Evolutionary conservation across 495 filamentous ascomycete genomes (phyloP), one percentile per base, ranked within the genome.

Genomic region (Thermothielavioides terrestris): DNA sequence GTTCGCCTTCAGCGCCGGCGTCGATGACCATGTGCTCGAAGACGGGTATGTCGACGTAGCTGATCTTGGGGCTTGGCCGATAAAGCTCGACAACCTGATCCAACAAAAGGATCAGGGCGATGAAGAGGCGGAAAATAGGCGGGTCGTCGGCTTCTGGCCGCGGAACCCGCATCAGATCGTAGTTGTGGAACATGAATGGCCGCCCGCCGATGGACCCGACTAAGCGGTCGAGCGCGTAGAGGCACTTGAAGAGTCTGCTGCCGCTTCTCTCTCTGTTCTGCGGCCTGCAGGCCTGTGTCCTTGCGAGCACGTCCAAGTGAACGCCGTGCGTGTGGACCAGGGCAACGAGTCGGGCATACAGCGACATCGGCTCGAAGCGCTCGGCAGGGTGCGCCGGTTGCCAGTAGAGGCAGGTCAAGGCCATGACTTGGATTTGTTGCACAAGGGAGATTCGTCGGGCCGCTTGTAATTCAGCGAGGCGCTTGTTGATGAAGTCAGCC

Each of bases 71-170:
- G 21, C 67, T 65, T 1, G 83, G 83, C 6, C 84, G 72, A 54
- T 89, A 89, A 43, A 84, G 74, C 12, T 73, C 75, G 54, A 87
- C 84, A 39, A 85, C 79, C 25, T 74, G 74, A 35, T 85, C 79
- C 4, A 88, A 71, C 12, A 83, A 59, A 12, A 74, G 66, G 9
- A 73, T 60, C 27, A 77, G 58, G 31, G 68, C 59, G 20, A 77
- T 62, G 46, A 76, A 72, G 2, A 77, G 53, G 14, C 71, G 66
- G 45, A 77, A 77, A 28, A 59, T 63, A 0, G 74, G 70, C 6
- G 60, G 27, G 35, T 76, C 70, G 14, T 55, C 58, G 7, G 55
- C 35, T 68, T 57, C 49, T 4, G 53, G 46, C 9, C 53, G 42
- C 3, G 57, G 58, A 3, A 45, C 49, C 22, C 71, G 64, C 18